These are phyloP conservation scores for Kodamaea arcana DNA, from an alignment of 1,139 yeast genomes.

Conservation along the genomic window DNA sequence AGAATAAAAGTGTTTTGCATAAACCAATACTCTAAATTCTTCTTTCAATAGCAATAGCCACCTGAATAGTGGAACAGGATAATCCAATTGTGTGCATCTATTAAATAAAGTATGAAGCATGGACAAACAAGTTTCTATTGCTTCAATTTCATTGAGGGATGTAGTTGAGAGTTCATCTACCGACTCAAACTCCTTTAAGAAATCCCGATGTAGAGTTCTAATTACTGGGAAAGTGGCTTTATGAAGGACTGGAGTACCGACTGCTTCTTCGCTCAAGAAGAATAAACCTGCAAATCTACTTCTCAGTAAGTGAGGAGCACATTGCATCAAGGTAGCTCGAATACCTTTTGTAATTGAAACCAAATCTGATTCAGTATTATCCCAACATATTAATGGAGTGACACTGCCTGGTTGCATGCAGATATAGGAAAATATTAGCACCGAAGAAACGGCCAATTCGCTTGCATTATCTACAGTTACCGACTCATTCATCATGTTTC, in stretches of 20 bases:
- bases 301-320: constrained; percentile 4
- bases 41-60: constrained; percentile 22
- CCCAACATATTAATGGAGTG: constrained; percentile 26
- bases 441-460: constrained; percentile 21
- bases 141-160: constrained; percentile 9
- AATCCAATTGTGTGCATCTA: constrained; percentile 15
- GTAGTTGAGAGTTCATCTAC: constrained; percentile 7
- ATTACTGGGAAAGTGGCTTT: constrained; percentile 17
- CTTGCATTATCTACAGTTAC: constrained; percentile 14
- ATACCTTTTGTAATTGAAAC: constrained; percentile 20
- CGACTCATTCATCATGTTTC: neutral
- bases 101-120: constrained; percentile 9
- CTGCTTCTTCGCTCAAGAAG: constrained; percentile 4
- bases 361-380: constrained; percentile 16
- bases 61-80: constrained; percentile 26
- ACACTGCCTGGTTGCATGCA: constrained; percentile 29
- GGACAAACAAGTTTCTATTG: constrained; percentile 12
- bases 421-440: constrained; percentile 24
- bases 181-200: constrained; percentile 6
- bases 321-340: constrained; percentile 7
- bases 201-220: constrained; percentile 11
- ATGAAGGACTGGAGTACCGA: constrained; percentile 1
- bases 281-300: constrained; percentile 8
- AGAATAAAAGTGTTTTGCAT: constrained; percentile 20
- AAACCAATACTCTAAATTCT: constrained; percentile 17